Evolutionary conservation across 2,329 filamentous ascomycete genomes (phyloP), one percentile per base, ranked within the genome.

Genomic region (Coniochaeta sp.): DNA sequence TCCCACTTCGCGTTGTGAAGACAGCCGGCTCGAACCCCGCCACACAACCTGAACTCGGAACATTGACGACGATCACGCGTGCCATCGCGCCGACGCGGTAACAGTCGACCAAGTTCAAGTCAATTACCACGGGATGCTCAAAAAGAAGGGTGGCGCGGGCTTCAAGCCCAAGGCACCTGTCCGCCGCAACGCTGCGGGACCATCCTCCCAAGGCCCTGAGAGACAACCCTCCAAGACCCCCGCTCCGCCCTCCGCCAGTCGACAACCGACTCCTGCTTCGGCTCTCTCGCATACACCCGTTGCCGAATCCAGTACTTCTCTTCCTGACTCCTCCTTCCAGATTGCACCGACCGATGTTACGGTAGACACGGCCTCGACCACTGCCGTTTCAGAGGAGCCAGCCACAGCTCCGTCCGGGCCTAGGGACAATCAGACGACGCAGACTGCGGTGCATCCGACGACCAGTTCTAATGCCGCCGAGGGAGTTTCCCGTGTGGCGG

Each of bases 121-220:
- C 31, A 11, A 11, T 11, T 33, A 33, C n/a, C 17, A 40, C 38
- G 9, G 16, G 14, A 79, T 75, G 66, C 88, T 89, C 79, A 85
- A 82, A 73, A 89, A 89, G 76, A 89, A 90, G 74, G 43, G 43
- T 24, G 43, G 43, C 24, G 78, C 80, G 66, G 79, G 79, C 75
- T 90, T 91, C 76, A 89, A 89, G 71, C 88, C 88, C 52, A 91
- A 89, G 76, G 83, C 83, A 64, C 84, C 83, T 34, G 71, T 75
- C 36, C 77, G 79, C 64, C 83, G 86, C 68, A 79, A 81, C 61
- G 76, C 79, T 63, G 77, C 78, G 64, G 74, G 76, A 60, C 71
- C 76, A 70, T 67, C 76, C 50, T 71, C 76, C 34, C 63, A 63
- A 52, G 64, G 67, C 26, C 60, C 67, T 19, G 64, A 68, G 43